These are phyloP conservation scores for Parastagonospora avenae DNA, from an alignment of 2,329 filamentous ascomycete species.

Conservation along the genomic window DNA sequence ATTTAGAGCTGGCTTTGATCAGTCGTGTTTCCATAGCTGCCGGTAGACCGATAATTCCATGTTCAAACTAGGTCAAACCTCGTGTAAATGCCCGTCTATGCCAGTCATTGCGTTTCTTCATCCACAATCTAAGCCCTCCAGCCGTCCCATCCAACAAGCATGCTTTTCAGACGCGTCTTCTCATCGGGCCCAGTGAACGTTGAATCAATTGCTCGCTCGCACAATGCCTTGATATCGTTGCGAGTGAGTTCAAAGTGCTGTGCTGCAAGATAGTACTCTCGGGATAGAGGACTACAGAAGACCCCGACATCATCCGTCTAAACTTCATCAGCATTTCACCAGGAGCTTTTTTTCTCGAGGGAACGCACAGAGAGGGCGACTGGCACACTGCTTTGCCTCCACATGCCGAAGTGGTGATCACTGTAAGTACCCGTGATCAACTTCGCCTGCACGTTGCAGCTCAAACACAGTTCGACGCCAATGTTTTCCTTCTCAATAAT, in stretches of 20 bases:
- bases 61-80: no score
- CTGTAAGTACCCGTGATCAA: constrained; percentile 69
- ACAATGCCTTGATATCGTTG: constrained; percentile 59
- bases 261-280: constrained; percentile 76
- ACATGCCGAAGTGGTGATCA: constrained; percentile 79
- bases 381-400: constrained; percentile 61
- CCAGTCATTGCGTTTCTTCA: not conserved
- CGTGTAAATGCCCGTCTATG: no score
- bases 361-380: constrained; percentile 71
- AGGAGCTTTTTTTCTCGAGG: not conserved
- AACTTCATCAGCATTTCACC: constrained; percentile 11
- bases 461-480: constrained; percentile 77
- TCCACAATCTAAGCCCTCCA: constrained; percentile 4
- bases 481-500: constrained; percentile 61
- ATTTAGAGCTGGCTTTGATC: no score
- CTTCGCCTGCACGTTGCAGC: constrained; percentile 78
- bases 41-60: no score
- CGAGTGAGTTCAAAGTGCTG: constrained; percentile 67
- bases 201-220: constrained; percentile 64
- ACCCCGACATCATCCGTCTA: constrained; percentile 85
- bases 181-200: constrained; percentile 71
- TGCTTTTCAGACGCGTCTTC: constrained; percentile 57
- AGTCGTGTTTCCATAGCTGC: no score
- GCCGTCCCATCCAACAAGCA: constrained; percentile 31
- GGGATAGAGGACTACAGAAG: constrained; percentile 75